These are phyloP conservation scores for Calocybe gangraenosa DNA, from an alignment of 768 basidiomycete genomes.

Conservation along the genomic window DNA sequence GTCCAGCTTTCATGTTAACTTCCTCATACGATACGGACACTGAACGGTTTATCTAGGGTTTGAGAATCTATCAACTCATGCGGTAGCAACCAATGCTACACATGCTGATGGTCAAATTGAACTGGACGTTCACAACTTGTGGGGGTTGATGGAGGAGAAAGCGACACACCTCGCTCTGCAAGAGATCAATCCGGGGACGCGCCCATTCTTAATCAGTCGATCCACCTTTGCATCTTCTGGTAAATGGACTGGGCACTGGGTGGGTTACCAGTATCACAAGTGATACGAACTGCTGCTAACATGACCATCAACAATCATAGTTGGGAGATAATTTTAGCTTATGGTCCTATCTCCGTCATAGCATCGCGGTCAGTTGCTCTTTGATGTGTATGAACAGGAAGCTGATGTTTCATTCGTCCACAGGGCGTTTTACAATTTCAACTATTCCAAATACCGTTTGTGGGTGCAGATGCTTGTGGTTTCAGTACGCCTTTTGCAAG, in stretches of 20 bases:
- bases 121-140: slow-evolving; percentile 67
- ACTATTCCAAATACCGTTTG: slow-evolving; percentile 79
- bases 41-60: slow-evolving; percentile 29
- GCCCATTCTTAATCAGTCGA: slow-evolving; percentile 69
- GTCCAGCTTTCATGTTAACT: slow-evolving; percentile 26
- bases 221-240: slow-evolving; percentile 68
- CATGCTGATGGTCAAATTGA: slow-evolving; percentile 60
- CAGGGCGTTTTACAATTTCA: slow-evolving; percentile 82
- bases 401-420: slow-evolving; percentile 5
- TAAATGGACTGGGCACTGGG: slow-evolving; percentile 73
- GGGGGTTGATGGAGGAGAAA: slow-evolving; percentile 68
- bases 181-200: slow-evolving; percentile 48
- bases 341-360: slow-evolving; percentile 69
- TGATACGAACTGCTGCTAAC: neutral
- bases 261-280: slow-evolving; percentile 20
- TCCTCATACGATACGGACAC: neutral
- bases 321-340: slow-evolving; percentile 75
- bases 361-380: slow-evolving; percentile 37
- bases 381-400: neutral
- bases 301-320: slow-evolving; percentile 22
- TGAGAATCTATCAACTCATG: slow-evolving; percentile 48
- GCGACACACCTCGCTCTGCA: slow-evolving; percentile 58
- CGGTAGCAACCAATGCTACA: slow-evolving; percentile 69
- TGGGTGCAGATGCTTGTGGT: slow-evolving; percentile 76
- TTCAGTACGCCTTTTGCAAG: slow-evolving; percentile 37